Percentiles rank a stretch among this genome's conserved stretches.
phyloP scores from a whole-genome alignment of 768 basidiomycete genomes.

The Kwoniella mangroviensis region DNA sequence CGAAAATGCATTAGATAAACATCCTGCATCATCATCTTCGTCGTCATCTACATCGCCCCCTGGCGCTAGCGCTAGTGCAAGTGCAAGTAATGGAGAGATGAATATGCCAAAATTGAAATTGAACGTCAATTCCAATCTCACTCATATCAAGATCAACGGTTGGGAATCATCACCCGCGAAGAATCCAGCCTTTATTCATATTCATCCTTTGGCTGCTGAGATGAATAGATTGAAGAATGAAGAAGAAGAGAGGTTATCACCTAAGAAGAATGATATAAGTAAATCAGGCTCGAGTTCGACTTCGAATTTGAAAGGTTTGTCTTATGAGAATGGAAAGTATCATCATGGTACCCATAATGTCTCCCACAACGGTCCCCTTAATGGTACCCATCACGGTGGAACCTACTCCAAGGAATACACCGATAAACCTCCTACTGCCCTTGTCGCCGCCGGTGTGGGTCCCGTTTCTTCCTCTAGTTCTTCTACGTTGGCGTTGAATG shows the following conservation, averaged over 20 bases:
- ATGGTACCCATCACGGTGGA: too few species aligned
- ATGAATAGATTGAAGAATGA: neutral
- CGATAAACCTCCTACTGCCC: too few species aligned
- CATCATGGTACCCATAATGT: too few species aligned
- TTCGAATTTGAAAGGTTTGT: too few species aligned
- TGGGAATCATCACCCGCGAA: neutral
- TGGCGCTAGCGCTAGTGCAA: neutral
- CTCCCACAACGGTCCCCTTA: too few species aligned
- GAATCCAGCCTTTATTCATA: neutral
- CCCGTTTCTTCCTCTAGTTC: neutral
- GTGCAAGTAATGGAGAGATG: neutral
- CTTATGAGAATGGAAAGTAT: too few species aligned
- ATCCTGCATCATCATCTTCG: neutral
- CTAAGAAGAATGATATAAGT: too few species aligned
- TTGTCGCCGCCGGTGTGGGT: too few species aligned
- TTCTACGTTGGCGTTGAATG: neutral
- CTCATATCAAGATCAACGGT: neutral
- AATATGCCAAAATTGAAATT: neutral
- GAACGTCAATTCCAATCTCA: neutral
- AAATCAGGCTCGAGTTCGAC: too few species aligned
- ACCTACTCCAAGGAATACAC: too few species aligned
- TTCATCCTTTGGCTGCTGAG: neutral
- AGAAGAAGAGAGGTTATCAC: neutral
- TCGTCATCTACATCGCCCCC: neutral
- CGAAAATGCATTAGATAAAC: neutral